Conservation (phyloP, 2,329 filamentous ascomycete genomes). For the Chrysosporium queenslandicum region DNA sequence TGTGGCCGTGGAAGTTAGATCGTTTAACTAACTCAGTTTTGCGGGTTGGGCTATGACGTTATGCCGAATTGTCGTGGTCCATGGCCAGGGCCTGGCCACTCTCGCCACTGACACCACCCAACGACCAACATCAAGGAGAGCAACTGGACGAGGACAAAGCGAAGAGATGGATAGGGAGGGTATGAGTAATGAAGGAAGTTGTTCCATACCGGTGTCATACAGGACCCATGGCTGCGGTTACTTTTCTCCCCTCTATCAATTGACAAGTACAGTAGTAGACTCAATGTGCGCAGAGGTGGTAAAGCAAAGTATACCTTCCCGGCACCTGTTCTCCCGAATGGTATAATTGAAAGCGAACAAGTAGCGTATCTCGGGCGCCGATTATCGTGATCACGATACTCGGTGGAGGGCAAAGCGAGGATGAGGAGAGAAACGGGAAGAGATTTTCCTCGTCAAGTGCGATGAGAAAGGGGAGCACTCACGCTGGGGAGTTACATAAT, state of each 20-base stretch:
- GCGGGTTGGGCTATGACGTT: slow-evolving; percentile 7
- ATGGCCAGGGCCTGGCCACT: slow-evolving; percentile 10
- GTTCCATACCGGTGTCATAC: background rate
- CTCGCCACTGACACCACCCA: slow-evolving; percentile 7
- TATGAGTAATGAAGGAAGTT: background rate
- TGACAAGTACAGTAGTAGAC: background rate
- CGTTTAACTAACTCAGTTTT: background rate
- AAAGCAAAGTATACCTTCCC: no score
- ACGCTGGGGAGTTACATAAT: background rate
- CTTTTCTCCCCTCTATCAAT: background rate
- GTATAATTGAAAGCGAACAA: no score
- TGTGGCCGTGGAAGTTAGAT: slow-evolving; percentile 7
- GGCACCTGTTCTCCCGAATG: no score
- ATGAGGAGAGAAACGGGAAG: background rate
- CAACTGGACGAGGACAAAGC: background rate
- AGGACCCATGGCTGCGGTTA: background rate
- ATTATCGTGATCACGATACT: no score
- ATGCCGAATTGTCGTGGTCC: background rate
- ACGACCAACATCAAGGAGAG: background rate
- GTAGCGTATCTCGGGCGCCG: no score
- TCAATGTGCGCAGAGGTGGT: background rate
- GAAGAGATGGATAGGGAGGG: background rate
- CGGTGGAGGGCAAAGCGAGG: background rate
- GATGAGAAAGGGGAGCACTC: background rate
- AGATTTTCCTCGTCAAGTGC: background rate